These are phyloP conservation scores for Aspergillus sp. DNA, from an alignment of 2,329 filamentous ascomycete species.

Conservation along the genomic window DNA sequence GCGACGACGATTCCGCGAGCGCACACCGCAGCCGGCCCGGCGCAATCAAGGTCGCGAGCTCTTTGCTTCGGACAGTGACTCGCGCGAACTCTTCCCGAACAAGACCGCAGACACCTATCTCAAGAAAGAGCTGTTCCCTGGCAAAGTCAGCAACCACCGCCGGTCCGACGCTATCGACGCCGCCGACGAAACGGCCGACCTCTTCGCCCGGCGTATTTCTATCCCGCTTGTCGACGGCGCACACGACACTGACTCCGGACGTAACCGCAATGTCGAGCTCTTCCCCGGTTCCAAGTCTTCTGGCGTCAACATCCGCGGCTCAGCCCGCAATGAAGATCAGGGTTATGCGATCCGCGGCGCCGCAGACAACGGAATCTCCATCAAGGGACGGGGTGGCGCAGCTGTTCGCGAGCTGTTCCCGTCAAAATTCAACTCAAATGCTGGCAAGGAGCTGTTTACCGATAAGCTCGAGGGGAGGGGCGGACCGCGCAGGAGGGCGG, in stretches of 20 bases:
- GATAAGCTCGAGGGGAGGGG: conserved; percentile 63
- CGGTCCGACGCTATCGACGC: conserved; percentile 58
- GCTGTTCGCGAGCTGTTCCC: conserved; percentile 73
- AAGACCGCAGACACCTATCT: conserved; percentile 48
- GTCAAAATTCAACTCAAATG: conserved; percentile 60
- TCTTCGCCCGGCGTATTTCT: conserved; percentile 55
- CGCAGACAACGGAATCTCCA: conserved; percentile 58
- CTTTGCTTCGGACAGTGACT: conserved; percentile 50
- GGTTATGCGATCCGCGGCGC: conserved; percentile 11
- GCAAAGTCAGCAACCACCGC: conserved; percentile 51
- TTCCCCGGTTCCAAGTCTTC: conserved; percentile 33
- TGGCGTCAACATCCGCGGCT: conserved; percentile 12
- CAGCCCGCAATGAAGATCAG: conserved; percentile 7
- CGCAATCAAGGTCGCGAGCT: conserved; percentile 59
- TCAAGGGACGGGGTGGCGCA: conserved; percentile 69
- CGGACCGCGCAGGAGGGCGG: conserved; percentile 67
- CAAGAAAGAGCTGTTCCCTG: conserved; percentile 64
- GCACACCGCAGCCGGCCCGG: conserved; percentile 43
- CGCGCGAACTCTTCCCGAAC: conserved; percentile 55
- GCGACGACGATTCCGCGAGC: conserved; percentile 47
- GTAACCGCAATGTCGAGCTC: conserved; percentile 42
- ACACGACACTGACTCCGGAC: conserved; percentile 29
- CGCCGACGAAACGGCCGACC: conserved; percentile 58
- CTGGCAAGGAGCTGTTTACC: conserved; percentile 71
- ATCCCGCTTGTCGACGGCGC: conserved; percentile 55